Conservation (phyloP, 177 flowering plant species). For the Tripterygium wilfordii region DNA sequence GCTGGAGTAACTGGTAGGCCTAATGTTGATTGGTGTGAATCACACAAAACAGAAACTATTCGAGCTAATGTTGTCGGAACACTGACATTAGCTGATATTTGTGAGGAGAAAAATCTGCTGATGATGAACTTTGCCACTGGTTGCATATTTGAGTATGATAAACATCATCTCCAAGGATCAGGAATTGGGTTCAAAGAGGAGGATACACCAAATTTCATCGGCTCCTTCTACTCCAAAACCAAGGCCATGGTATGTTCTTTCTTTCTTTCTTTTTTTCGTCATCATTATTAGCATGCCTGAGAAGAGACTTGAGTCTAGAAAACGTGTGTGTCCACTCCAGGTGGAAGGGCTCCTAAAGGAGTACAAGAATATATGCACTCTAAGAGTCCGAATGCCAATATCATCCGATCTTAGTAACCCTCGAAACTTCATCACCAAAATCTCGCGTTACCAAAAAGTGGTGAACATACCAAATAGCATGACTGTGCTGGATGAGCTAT, state of each 20-base stretch:
- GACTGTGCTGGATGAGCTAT: constrained; percentile 34
- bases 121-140: constrained; percentile 33
- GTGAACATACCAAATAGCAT: constrained; percentile 37
- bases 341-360: constrained; percentile 29
- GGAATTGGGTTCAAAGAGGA: constrained; percentile 32
- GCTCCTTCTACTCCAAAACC: constrained; percentile 31
- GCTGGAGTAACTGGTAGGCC: constrained; percentile 36
- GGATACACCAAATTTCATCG: constrained; percentile 24
- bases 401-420: constrained; percentile 33
- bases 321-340: constrained; percentile 13
- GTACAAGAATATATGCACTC: constrained; percentile 29
- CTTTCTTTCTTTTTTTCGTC: too few species aligned
- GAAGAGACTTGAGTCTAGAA: too few species aligned
- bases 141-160: constrained; percentile 30
- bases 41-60: constrained; percentile 26
- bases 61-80: constrained; percentile 26
- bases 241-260: constrained; percentile 41
- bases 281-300: too few species aligned
- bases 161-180: constrained; percentile 21
- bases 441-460: constrained; percentile 24
- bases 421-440: constrained; percentile 28
- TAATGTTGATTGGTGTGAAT: constrained; percentile 35
- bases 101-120: constrained; percentile 19
- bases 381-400: constrained; percentile 33
- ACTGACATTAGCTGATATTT: constrained; percentile 24